These are phyloP conservation scores for Bruguiera parviflora DNA, from an alignment of 345 rosid genomes.

Conservation along the genomic window DNA sequence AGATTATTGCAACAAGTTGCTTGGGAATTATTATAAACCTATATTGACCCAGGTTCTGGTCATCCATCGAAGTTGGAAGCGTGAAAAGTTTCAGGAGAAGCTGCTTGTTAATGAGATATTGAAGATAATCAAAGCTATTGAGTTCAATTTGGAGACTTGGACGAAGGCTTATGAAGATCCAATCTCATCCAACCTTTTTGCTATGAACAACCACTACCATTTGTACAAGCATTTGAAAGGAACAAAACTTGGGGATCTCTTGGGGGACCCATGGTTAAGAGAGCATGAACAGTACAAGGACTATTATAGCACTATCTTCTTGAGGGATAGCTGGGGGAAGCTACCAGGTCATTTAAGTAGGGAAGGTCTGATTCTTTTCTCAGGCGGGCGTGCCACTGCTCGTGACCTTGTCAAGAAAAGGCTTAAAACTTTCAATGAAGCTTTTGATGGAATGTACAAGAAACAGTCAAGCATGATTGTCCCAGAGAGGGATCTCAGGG, in stretches of 20 bases:
- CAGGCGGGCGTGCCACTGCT: constrained; percentile 98
- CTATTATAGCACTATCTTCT: constrained; percentile 52
- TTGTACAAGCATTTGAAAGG: constrained; percentile 81
- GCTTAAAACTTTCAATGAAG: constrained; percentile 79
- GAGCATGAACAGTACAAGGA: constrained; percentile 88
- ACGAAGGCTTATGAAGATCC: constrained; percentile 65
- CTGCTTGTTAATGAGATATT: constrained; percentile 66
- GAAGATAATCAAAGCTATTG: constrained; percentile 65
- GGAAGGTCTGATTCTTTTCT: constrained; percentile 92
- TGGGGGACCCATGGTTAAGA: constrained; percentile 78
- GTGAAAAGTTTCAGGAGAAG: constrained; percentile 80
- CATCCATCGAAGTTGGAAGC: constrained; percentile 94
- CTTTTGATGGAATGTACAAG: constrained; percentile 78
- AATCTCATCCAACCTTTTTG: constrained; percentile 59
- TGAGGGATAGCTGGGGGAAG: constrained; percentile 89
- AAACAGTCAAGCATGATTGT: constrained; percentile 77
- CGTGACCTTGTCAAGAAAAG: constrained; percentile 99
- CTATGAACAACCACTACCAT: constrained; percentile 94
- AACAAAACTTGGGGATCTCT: constrained; percentile 69
- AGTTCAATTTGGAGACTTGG: constrained; percentile 76
- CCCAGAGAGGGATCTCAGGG: constrained; percentile 83
- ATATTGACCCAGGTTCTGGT: constrained; percentile 71
- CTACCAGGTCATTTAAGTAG: constrained; percentile 86
- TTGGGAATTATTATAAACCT: constrained; percentile 81
- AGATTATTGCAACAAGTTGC: constrained; percentile 79